Evolutionary conservation across 2,329 filamentous ascomycete species (phyloP).

Genomic region (Coleophoma cylindrospora): DNA sequence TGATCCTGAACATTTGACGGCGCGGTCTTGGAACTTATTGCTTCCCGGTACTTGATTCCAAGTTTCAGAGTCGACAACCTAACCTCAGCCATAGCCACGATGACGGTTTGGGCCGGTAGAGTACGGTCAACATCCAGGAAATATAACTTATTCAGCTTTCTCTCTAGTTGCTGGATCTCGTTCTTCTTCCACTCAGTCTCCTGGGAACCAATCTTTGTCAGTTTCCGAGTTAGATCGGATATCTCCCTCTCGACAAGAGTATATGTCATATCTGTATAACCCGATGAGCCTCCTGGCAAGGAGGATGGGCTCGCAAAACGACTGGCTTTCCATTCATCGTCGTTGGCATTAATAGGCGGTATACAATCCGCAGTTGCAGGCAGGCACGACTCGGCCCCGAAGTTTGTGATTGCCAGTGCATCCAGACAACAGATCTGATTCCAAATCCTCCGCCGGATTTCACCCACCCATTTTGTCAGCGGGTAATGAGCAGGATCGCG

Average conservation of each 20-base stretch:
- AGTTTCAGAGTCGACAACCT: slow-evolving; percentile 8
- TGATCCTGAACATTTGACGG: slow-evolving; percentile 1
- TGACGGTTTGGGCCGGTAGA: slow-evolving; percentile 6
- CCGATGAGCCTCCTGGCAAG: slow-evolving; percentile 4
- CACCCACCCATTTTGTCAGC: slow-evolving; percentile 15
- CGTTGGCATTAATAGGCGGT: slow-evolving; percentile 15
- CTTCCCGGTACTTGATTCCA: slow-evolving; percentile 5
- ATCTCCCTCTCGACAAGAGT: slow-evolving; percentile 10
- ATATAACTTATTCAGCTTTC: slow-evolving; percentile 8
- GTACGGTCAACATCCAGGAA: slow-evolving; percentile 3
- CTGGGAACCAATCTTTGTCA: slow-evolving; percentile 1
- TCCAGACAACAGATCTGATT: slow-evolving; percentile 14
- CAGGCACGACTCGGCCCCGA: slow-evolving; percentile 14
- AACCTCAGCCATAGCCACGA: slow-evolving; percentile 11
- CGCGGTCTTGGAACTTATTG: neutral
- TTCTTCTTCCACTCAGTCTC: slow-evolving; percentile 6
- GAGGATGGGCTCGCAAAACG: slow-evolving; percentile 16
- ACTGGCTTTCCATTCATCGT: slow-evolving; percentile 17
- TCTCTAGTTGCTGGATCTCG: slow-evolving; percentile 4
- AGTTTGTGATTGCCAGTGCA: slow-evolving; percentile 9
- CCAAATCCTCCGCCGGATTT: slow-evolving; percentile 12
- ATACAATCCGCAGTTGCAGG: slow-evolving; percentile 10
- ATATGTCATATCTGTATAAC: slow-evolving; percentile 14
- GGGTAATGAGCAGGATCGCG: slow-evolving; percentile 37
- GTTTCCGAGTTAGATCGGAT: slow-evolving; percentile 4